Evolutionary conservation across 2,329 filamentous ascomycete species (phyloP).

Genomic region (Cadophora malorum): DNA sequence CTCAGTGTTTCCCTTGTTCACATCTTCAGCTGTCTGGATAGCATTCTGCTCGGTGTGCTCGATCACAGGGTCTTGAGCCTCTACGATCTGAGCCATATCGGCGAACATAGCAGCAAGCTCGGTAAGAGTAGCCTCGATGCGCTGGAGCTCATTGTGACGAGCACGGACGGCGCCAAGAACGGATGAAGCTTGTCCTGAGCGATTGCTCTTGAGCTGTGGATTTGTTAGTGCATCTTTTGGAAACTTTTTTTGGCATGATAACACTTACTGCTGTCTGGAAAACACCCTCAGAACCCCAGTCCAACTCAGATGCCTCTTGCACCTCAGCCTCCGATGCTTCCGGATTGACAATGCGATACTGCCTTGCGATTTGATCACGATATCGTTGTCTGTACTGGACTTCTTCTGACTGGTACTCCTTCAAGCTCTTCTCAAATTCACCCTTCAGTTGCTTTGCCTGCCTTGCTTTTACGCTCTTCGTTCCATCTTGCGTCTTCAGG

Average conservation of each 20-base stretch:
- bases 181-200: constrained; percentile 73
- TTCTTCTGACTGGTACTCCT: constrained; percentile 75
- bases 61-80: constrained; percentile 72
- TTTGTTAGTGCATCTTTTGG: constrained; percentile 30
- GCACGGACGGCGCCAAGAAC: constrained; percentile 81
- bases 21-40: constrained; percentile 67
- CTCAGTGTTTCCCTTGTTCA: constrained; percentile 72
- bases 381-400: constrained; percentile 73
- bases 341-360: constrained; percentile 83
- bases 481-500: constrained; percentile 64
- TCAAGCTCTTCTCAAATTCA: constrained; percentile 74
- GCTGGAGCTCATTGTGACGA: constrained; percentile 82
- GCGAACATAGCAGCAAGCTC: constrained; percentile 75
- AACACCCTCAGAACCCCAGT: constrained; percentile 80
- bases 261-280: constrained; percentile 79
- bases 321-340: constrained; percentile 79
- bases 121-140: constrained; percentile 76
- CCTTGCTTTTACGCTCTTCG: constrained; percentile 70
- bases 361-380: constrained; percentile 78
- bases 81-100: constrained; percentile 76
- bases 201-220: constrained; percentile 73
- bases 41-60: constrained; percentile 69
- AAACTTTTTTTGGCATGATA: neutral
- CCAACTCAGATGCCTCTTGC: constrained; percentile 68
- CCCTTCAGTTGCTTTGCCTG: constrained; percentile 78